phyloP scores from a whole-genome alignment of 164 flowering plant species.

The Stephania japonica region DNA sequence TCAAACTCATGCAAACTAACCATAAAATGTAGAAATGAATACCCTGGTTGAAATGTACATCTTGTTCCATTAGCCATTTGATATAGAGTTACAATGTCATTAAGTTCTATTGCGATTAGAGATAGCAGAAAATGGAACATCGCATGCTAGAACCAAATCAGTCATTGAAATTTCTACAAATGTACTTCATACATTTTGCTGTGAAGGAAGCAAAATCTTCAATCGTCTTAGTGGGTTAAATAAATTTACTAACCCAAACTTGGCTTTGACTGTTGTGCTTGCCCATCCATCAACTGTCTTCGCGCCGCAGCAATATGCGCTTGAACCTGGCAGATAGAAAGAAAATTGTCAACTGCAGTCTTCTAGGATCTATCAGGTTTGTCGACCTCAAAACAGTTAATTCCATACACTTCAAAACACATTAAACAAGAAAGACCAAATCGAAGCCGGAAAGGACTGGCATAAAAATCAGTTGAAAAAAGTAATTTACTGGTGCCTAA shows the following conservation, averaged over 20 bases:
- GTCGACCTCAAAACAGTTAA: not conserved
- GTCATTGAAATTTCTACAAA: slow-evolving; percentile 1
- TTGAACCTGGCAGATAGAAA: slow-evolving; percentile 49
- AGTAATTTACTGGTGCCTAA: not conserved
- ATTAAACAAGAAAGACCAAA: not conserved
- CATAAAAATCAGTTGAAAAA: not conserved
- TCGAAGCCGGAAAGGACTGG: not conserved
- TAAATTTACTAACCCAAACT: slow-evolving; percentile 38
- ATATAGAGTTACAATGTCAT: slow-evolving; percentile 2
- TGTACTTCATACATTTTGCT: slow-evolving; percentile 4
- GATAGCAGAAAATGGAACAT: not conserved
- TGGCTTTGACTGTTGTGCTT: slow-evolving; percentile 37
- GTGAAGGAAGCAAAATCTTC: slow-evolving; percentile 5
- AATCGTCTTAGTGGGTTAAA: slow-evolving; percentile 6
- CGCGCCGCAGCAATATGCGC: slow-evolving; percentile 62
- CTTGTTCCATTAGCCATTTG: not conserved
- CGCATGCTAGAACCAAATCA: not conserved
- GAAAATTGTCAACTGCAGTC: slow-evolving; percentile 2
- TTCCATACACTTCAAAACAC: not conserved
- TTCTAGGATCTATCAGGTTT: not conserved
- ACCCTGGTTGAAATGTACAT: not conserved
- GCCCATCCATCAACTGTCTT: slow-evolving; percentile 62
- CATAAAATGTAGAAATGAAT: not conserved
- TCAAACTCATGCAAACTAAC: not conserved
- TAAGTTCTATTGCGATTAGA: not conserved